Conservation (phyloP, 2,329 filamentous ascomycete species). For the Juglanconis oblonga region DNA sequence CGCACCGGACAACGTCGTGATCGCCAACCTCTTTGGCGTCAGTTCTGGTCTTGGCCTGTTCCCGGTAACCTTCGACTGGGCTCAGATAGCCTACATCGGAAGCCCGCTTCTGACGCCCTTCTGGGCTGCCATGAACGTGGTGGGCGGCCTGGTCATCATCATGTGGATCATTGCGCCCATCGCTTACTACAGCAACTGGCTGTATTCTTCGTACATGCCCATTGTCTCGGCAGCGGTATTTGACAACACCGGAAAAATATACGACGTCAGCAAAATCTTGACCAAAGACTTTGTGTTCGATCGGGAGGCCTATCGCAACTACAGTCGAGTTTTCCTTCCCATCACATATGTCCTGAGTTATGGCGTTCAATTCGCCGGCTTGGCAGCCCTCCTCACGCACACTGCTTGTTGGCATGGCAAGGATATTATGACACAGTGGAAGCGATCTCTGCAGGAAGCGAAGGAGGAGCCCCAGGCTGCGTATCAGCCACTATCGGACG, state of each 20-base stretch:
- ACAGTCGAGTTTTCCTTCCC: slow-evolving; percentile 80
- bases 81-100: slow-evolving; percentile 83
- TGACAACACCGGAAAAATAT: slow-evolving; percentile 76
- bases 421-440: slow-evolving; percentile 78
- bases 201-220: slow-evolving; percentile 82
- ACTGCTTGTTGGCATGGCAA: slow-evolving; percentile 81
- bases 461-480: slow-evolving; percentile 45
- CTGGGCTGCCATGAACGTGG: slow-evolving; percentile 82
- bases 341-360: slow-evolving; percentile 88
- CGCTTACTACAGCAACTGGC: slow-evolving; percentile 75
- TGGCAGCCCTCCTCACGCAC: slow-evolving; percentile 77
- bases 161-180: slow-evolving; percentile 84
- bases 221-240: slow-evolving; percentile 83
- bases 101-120: slow-evolving; percentile 81
- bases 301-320: slow-evolving; percentile 70
- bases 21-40: slow-evolving; percentile 83
- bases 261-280: slow-evolving; percentile 78
- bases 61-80: slow-evolving; percentile 88
- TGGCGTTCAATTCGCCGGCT: slow-evolving; percentile 78
- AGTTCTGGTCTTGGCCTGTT: slow-evolving; percentile 81
- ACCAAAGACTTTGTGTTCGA: slow-evolving; percentile 78
- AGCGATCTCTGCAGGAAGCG: slow-evolving; percentile 63
- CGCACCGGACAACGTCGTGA: slow-evolving; percentile 78
- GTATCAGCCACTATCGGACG: slow-evolving; percentile 47
- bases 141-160: slow-evolving; percentile 74